Evolutionary conservation across 1,139 yeast genomes (phyloP).

Genomic region (Candida glucosophila): DNA sequence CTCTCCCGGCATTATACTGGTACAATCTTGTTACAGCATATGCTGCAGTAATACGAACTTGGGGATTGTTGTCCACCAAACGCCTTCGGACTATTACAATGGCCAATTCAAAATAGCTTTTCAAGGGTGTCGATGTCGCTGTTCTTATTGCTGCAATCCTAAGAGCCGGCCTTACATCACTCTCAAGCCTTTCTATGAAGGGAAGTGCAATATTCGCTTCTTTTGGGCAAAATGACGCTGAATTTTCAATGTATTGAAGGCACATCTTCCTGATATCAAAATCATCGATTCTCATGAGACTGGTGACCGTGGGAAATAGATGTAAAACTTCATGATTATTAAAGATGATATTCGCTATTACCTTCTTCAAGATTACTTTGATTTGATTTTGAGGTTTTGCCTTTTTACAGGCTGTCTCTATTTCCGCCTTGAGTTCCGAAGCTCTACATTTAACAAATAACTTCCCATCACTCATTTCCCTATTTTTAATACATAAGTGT

Average conservation of each 20-base stretch:
- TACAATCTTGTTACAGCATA: conserved; percentile 63
- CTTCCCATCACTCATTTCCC: conserved; percentile 35
- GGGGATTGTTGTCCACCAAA: conserved; percentile 47
- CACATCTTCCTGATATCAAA: conserved; percentile 67
- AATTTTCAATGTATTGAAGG: conserved; percentile 50
- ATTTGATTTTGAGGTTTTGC: conserved; percentile 41
- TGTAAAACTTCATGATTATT: conserved; percentile 70
- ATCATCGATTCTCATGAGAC: conserved; percentile 55
- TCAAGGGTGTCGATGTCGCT: conserved; percentile 48
- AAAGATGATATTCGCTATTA: conserved; percentile 76
- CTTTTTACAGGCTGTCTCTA: conserved; percentile 46
- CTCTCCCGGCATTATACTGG: conserved; percentile 43
- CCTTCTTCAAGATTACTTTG: conserved; percentile 60
- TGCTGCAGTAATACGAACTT: conserved; percentile 63
- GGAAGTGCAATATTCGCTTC: conserved; percentile 52
- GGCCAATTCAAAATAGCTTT: conserved; percentile 37
- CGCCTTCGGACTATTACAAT: conserved; percentile 18
- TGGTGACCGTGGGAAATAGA: conserved; percentile 59
- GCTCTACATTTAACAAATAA: conserved; percentile 38
- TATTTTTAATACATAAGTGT: conserved; percentile 9
- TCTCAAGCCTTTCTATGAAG: conserved; percentile 42
- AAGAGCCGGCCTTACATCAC: conserved; percentile 24
- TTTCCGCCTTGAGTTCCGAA: conserved; percentile 47
- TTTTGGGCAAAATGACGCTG: conserved; percentile 49
- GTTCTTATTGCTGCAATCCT: conserved; percentile 55